These are phyloP conservation scores for Trichocladium antarcticum DNA, from an alignment of 495 filamentous ascomycete species.

Conservation along the genomic window DNA sequence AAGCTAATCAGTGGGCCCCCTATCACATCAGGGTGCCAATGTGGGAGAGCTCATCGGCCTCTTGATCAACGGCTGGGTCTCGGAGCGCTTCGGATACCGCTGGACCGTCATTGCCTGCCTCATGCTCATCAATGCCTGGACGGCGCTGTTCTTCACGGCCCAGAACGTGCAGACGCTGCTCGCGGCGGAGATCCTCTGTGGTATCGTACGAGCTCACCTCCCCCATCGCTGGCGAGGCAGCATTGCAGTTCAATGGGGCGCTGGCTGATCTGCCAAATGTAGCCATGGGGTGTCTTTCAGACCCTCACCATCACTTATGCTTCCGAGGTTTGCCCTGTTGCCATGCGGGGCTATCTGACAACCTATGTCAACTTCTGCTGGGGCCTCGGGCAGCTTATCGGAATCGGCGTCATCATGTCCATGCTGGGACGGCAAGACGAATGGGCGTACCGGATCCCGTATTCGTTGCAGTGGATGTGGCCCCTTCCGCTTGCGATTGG, in stretches of 20 bases:
- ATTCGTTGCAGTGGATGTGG: conserved; percentile 80
- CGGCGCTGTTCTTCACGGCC: conserved; percentile 66
- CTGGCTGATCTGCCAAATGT: background rate
- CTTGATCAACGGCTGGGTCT: conserved; percentile 63
- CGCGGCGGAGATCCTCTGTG: conserved; percentile 63
- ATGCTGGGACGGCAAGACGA: conserved; percentile 47
- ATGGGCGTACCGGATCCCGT: conserved; percentile 53
- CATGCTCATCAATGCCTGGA: conserved; percentile 54
- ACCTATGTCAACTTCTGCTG: conserved; percentile 79
- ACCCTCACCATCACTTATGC: conserved; percentile 70
- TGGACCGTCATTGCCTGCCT: conserved; percentile 63
- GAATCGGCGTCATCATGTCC: conserved; percentile 58
- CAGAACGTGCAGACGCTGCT: conserved; percentile 56
- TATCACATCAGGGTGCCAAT: conserved; percentile 22
- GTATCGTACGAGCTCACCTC: conserved; percentile 36
- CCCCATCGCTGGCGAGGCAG: background rate
- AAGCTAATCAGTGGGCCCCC: conserved; percentile 3
- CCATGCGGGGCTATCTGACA: conserved; percentile 61
- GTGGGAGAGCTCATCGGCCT: conserved; percentile 66
- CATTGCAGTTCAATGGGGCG: no score
- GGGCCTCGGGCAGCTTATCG: conserved; percentile 68
- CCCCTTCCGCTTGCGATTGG: conserved; percentile 62
- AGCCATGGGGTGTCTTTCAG: conserved; percentile 70
- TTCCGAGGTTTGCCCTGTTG: conserved; percentile 65
- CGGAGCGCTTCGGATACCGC: conserved; percentile 61